Base-by-base conservation (phyloP, 768 basidiomycete genomes). In the Mycena filopes region DNA sequence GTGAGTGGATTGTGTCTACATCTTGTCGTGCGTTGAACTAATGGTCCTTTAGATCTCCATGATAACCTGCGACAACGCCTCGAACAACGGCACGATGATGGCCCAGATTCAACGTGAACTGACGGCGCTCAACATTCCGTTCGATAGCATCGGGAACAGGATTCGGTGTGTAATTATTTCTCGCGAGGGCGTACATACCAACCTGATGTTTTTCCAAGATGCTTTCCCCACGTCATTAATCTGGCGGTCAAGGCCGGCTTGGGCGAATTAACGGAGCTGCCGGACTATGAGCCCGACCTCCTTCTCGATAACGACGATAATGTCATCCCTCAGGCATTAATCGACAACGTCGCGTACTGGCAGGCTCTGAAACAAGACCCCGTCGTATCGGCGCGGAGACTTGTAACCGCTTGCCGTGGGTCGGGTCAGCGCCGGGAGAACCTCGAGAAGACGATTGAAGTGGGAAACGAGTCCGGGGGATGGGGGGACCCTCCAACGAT, bases 391-490 rank as follows among this genome's bases (percentile, higher is more conserved):
- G 58, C 48, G 12, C 57, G 46, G 2, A 21, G 15, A 11, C 36
- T 59, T 3, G 57, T 73, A 10, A 53, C 64, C 3, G 68, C 67
- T 12, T 66, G 57, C 36, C 66, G 62, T 31, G 68, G 57, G 8
- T 72, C 71, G 0, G 70, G 67, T 6, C 60, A 61, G 26, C 54
- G 69, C 1, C 61, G 65, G 10, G 59, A 68, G 20, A 49, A 40
- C 7, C 49, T 72, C 26, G 13, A 21, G 36, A 28, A 40, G 1
- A 54, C 51, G 10, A 67, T 72, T 8, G 11, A 33, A 9, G 20
- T 55, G 40, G 71, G 71, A 2, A 70, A 72, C 25, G 33, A 1
- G 9, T 29, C 26, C 1, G 66, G 55, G 7, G 62, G 55, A 1
- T 68, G 18, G 8, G 63, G 42, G 9, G 43, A 29, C 43, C 63